Base-by-base conservation (phyloP, 768 basidiomycete genomes). In the Macrolepiota albuminosa region DNA sequence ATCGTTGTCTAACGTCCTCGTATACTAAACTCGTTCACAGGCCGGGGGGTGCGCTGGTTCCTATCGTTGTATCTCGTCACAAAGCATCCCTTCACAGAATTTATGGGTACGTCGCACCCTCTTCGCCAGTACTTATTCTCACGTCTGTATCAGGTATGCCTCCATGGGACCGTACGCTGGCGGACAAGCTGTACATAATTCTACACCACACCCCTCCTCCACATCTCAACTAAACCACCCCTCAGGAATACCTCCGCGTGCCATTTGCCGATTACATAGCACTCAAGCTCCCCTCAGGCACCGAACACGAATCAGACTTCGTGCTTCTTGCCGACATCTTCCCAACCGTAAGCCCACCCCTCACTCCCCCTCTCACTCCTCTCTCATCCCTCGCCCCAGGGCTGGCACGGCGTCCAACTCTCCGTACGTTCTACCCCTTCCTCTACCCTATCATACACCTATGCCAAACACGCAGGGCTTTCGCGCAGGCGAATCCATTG, bases 211-310 rank as follows among this genome's bases (percentile, higher is more conserved):
- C 29, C 29, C 29, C 29, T 29, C 29, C 29, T 54, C 36, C 36
- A 26, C 1, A 3, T 9, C 31, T 4, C 3, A 33, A 43, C 31
- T 51, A 31, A 29, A 6, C 33, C 2, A 18, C 37, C 47, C 24
- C 54, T 51, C 34, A 81, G 80, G 80, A 84, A 78, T 83, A 78
- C 64, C 75, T 84, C 46, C 75, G 79, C 13, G 81, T 84, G 7
- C 83, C 82, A 0, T 84, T 79, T 66, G 82, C 82, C 8, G 82
- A 84, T 62, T 84, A 81, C 71, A 83, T 83, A 60, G 81, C 80
- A 3, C 68, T 84, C 21, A 75, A 75, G 42, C 75, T 84, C 0
- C 83, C 82, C 6, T 71, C 78, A 8, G 83, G 83, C 5, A 80
- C 66, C n/a, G 80, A 80, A 62, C 72, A 81, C 61, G 83, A 84